Base-by-base conservation (phyloP, 768 basidiomycete species). In the Hypholoma fasciculare region DNA sequence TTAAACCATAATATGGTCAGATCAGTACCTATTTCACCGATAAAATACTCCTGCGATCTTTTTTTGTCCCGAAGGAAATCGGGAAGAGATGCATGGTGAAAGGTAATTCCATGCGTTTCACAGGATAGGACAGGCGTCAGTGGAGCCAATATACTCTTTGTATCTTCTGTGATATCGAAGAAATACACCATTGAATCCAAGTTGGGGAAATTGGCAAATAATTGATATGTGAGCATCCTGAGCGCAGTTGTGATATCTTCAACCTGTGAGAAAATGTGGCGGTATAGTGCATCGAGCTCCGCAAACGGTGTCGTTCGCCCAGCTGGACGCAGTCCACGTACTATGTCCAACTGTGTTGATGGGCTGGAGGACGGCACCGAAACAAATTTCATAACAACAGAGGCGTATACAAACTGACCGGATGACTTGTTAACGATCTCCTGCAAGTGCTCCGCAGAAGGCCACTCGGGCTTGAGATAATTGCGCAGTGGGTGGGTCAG, bases 351-450 rank as follows among this genome's bases (percentile, higher is more conserved):
- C 34, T 48, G 46, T 4, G 37, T 14, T 11, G 54, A 44, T 1
- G 54, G 54, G 9, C 49, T 43, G 7, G 36, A 16, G 6, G 48
- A 23, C 2, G 47, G 37, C 16, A 37, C 7, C 1, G 54, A 49
- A 23, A 56, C 26, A 27, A 48, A 63, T 34, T 42, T 49, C n/a
- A 63, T 34, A 6, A 56, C 59, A 4, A 57, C 60, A 3, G 62
- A 19, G 1, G 62, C 59, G 26, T 63, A 63, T 39, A 61, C 55
- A n/a, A 63, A 60, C 23, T 63, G 62, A 0, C 56, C 59, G 0
- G 62, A 63, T 0, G 62, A 58, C 14, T 57, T 60, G 8, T 9
- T 2, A 1, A 63, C 62, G 4, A 63, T 44, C 8, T 12, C 16
- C 2, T 46, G 14, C 2, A 63, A 8, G 1, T 19, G 37, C 2